phyloP scores from a whole-genome alignment of 129 eudicot species.

The Logfia minima region DNA sequence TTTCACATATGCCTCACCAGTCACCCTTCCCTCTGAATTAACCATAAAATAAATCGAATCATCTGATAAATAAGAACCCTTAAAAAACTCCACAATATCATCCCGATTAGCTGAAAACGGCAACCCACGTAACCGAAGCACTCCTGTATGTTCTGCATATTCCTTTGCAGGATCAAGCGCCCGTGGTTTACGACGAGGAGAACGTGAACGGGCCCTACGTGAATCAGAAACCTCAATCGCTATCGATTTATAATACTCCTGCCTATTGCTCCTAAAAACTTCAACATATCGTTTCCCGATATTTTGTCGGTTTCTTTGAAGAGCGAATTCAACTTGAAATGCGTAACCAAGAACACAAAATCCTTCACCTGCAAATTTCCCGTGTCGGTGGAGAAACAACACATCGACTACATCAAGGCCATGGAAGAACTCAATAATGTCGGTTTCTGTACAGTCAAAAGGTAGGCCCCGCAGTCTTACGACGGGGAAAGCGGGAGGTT shows the following conservation, averaged over 20 bases:
- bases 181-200: slow-evolving; percentile 62
- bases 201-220: slow-evolving; percentile 47
- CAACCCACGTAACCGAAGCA: slow-evolving; percentile 79
- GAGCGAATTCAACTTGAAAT: slow-evolving; percentile 88
- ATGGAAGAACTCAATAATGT: slow-evolving; percentile 79
- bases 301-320: slow-evolving; percentile 84
- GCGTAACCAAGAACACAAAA: slow-evolving; percentile 85
- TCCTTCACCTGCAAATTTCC: slow-evolving; percentile 82
- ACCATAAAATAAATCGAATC: slow-evolving; percentile 65
- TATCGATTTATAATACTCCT: slow-evolving; percentile 85
- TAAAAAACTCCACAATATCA: slow-evolving; percentile 72
- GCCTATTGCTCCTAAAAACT: slow-evolving; percentile 80
- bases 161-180: slow-evolving; percentile 58
- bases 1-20: slow-evolving; percentile 93
- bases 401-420: slow-evolving; percentile 87
- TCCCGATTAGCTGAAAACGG: slow-evolving; percentile 76
- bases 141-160: slow-evolving; percentile 69
- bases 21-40: slow-evolving; percentile 75
- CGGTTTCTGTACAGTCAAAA: slow-evolving; percentile 81
- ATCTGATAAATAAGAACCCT: slow-evolving; percentile 63
- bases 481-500: slow-evolving; percentile 85
- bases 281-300: slow-evolving; percentile 93
- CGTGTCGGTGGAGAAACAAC: slow-evolving; percentile 67
- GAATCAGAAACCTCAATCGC: slow-evolving; percentile 66
- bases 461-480: slow-evolving; percentile 96